Conservation (phyloP, 169 alveolate genomes). For the Amoebophrya sp. region DNA sequence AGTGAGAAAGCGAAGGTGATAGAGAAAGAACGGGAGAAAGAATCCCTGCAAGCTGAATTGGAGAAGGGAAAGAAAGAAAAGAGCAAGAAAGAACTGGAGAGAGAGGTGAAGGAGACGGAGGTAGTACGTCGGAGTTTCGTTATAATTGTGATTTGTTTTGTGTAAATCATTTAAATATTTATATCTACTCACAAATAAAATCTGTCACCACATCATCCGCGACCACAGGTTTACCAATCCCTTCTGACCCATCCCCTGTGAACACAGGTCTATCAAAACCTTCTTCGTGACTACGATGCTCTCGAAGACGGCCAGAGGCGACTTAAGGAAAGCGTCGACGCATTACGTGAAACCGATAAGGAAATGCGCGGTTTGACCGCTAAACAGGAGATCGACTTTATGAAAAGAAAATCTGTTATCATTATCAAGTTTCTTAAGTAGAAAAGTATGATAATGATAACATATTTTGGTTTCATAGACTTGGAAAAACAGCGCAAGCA, state of each 20-base stretch:
- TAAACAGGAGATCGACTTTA: not conserved
- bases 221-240: not conserved
- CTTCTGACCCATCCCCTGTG: too few species aligned
- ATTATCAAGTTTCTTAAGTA: too few species aligned
- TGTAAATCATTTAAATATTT: too few species aligned
- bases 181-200: too few species aligned
- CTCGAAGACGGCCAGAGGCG: not conserved
- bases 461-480: too few species aligned
- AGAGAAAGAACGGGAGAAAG: not conserved
- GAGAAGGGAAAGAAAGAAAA: not conserved
- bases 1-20: not conserved
- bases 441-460: too few species aligned
- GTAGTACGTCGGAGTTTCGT: not conserved
- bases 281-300: not conserved
- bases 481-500: not conserved
- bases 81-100: not conserved
- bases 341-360: not conserved
- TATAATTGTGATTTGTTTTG: not conserved
- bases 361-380: not conserved
- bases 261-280: not conserved
- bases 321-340: not conserved
- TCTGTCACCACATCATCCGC: too few species aligned
- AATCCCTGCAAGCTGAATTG: not conserved
- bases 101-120: not conserved
- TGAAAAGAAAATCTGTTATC: too few species aligned